These are phyloP conservation scores for Clathrospora elynae DNA, from an alignment of 2,329 filamentous ascomycete species.

Conservation along the genomic window DNA sequence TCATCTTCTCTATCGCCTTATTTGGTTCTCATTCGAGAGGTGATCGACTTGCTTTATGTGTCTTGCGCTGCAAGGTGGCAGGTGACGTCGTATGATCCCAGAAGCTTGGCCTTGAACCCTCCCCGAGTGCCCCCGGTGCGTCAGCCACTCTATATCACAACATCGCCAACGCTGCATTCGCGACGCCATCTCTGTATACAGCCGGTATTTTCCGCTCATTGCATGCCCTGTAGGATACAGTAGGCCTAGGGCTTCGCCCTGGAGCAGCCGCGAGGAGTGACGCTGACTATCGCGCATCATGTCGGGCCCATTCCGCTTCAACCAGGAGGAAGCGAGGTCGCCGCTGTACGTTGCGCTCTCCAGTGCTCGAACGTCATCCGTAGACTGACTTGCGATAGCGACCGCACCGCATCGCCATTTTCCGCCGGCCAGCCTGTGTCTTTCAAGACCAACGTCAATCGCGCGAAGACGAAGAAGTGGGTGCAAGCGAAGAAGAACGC, in stretches of 20 bases:
- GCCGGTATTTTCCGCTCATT: conserved; percentile 4
- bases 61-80: background rate
- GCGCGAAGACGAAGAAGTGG: conserved; percentile 93
- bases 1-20: too few relatives aligned
- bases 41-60: too few relatives aligned
- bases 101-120: conserved; percentile 14
- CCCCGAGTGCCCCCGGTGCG: conserved; percentile 5
- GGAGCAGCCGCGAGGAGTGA: conserved; percentile 5
- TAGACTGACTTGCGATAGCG: conserved; percentile 29
- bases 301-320: conserved; percentile 51
- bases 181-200: background rate
- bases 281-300: conserved; percentile 26
- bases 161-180: conserved; percentile 3
- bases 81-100: conserved; percentile 19
- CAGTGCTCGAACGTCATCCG: background rate
- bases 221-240: conserved; percentile 23
- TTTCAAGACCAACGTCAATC: conserved; percentile 85
- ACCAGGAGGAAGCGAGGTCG: conserved; percentile 43
- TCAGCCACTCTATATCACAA: conserved; percentile 10
- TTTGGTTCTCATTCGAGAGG: too few relatives aligned
- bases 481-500: conserved; percentile 82
- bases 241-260: conserved; percentile 25
- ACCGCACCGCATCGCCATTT: conserved; percentile 35
- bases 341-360: conserved; percentile 42
- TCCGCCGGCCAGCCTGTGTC: conserved; percentile 54